Percentiles rank a stretch among this genome's conserved stretches.
Evolutionary conservation across 768 basidiomycete genomes (phyloP).

Genomic region (Pleurotus sapidus): DNA sequence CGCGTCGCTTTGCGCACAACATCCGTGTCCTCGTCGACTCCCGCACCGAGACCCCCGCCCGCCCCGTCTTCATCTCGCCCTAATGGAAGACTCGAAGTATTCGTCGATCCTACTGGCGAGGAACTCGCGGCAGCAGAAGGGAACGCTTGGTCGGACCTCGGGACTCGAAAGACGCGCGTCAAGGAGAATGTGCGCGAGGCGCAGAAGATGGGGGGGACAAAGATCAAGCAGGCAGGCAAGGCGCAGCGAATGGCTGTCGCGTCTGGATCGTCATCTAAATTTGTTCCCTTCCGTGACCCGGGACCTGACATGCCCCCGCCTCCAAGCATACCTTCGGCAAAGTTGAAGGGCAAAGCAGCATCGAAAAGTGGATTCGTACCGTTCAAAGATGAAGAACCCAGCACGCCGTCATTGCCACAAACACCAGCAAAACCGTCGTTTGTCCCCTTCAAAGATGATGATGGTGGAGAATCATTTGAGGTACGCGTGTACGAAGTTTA

Average conservation of each 20-base stretch:
- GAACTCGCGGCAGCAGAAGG: constrained; percentile 37
- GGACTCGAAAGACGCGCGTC: constrained; percentile 72
- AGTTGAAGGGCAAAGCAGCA: constrained; percentile 23
- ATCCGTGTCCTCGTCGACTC: constrained; percentile 19
- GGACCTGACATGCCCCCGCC: constrained; percentile 44
- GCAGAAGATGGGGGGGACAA: constrained; percentile 66
- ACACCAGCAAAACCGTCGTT: constrained; percentile 22
- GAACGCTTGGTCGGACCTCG: constrained; percentile 68
- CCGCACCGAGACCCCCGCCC: constrained; percentile 36
- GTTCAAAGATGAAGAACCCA: constrained; percentile 14
- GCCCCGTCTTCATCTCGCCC: constrained; percentile 26
- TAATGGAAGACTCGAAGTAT: constrained; percentile 55
- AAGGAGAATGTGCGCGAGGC: constrained; percentile 78
- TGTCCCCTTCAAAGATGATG: constrained; percentile 24
- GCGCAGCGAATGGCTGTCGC: constrained; percentile 49
- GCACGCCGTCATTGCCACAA: constrained; percentile 13
- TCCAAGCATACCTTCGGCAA: constrained; percentile 23
- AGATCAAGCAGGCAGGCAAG: constrained; percentile 58
- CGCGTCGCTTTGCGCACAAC: constrained; percentile 36
- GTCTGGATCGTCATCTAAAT: constrained; percentile 43
- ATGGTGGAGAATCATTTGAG: constrained; percentile 54
- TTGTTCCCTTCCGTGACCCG: constrained; percentile 66
- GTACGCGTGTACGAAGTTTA: constrained; percentile 30
- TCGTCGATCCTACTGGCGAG: constrained; percentile 65
- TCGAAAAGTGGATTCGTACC: constrained; percentile 18